phyloP scores from a whole-genome alignment of 108 stramenopile species.

The Skeletonema grethae region DNA sequence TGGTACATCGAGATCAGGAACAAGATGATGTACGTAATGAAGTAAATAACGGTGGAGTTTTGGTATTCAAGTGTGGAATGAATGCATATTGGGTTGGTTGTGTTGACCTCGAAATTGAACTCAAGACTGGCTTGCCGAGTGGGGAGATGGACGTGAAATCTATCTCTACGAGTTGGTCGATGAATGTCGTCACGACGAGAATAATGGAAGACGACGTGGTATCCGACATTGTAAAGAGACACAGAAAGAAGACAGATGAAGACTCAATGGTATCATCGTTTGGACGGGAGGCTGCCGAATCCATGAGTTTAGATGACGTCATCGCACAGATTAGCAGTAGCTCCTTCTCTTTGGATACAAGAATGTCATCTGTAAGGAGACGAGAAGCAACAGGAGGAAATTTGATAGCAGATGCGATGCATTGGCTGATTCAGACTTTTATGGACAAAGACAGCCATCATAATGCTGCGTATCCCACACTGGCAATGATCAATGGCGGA shows the following conservation, averaged over 20 bases:
- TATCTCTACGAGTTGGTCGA: conserved; percentile 42
- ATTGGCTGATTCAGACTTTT: conserved; percentile 28
- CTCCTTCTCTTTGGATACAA: conserved; percentile 29
- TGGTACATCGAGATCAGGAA: conserved; percentile 35
- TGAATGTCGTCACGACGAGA: conserved; percentile 26
- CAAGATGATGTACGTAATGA: conserved; percentile 5
- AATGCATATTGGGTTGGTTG: conserved; percentile 48
- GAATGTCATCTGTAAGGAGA: conserved; percentile 47
- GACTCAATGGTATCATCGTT: conserved; percentile 18
- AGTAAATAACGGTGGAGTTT: conserved; percentile 30
- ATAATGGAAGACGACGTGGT: conserved; percentile 17
- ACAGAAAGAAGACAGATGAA: conserved; percentile 30
- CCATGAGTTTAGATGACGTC: conserved; percentile 33
- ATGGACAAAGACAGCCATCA: neutral
- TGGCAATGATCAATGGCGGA: conserved; percentile 54
- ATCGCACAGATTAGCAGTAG: conserved; percentile 21
- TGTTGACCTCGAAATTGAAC: conserved; percentile 36
- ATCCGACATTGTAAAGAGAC: conserved; percentile 24
- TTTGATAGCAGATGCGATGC: conserved; percentile 47
- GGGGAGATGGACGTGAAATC: conserved; percentile 8
- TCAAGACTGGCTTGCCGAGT: neutral
- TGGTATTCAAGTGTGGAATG: conserved; percentile 51
- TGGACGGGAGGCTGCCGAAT: conserved; percentile 29
- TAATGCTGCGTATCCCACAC: neutral
- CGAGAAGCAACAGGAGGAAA: conserved; percentile 43